Conservation (phyloP, 805 yeast species). For the Millerozyma acaciae region DNA sequence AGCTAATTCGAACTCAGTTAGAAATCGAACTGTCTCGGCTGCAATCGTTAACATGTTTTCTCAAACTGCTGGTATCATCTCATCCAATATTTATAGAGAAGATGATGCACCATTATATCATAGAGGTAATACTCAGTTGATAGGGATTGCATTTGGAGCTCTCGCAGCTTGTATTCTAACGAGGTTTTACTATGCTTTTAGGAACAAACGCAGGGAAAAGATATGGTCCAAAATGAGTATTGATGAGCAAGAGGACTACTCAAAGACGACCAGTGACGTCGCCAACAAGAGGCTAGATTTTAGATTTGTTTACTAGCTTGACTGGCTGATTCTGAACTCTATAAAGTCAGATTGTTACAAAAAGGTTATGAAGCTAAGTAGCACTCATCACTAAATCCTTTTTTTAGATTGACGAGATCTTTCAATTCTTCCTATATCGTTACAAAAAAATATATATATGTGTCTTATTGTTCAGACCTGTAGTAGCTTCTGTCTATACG, state of each 20-base stretch:
- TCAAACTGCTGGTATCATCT: slow-evolving; percentile 53
- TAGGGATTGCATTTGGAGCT: slow-evolving; percentile 31
- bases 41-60: slow-evolving; percentile 63
- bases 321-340: too few species aligned
- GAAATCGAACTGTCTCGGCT: slow-evolving; percentile 62
- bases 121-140: slow-evolving; percentile 49
- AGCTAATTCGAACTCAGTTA: slow-evolving; percentile 56
- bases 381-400: too few species aligned
- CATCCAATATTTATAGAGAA: slow-evolving; percentile 53
- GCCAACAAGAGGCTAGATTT: slow-evolving; percentile 61
- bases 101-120: slow-evolving; percentile 59
- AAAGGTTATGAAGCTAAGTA: too few species aligned
- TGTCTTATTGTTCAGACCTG: too few species aligned
- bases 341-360: too few species aligned
- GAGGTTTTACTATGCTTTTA: slow-evolving; percentile 35
- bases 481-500: too few species aligned
- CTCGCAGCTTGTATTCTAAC: slow-evolving; percentile 24
- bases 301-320: slow-evolving; percentile 23
- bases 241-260: slow-evolving; percentile 50
- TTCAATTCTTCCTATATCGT: too few species aligned
- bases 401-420: too few species aligned
- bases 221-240: slow-evolving; percentile 49
- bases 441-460: too few species aligned
- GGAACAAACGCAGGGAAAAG: slow-evolving; percentile 42
- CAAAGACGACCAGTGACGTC: slow-evolving; percentile 41